These are phyloP conservation scores for Pyrrhoderma lamaoense DNA, from an alignment of 1,284 basidiomycete species.

Conservation along the genomic window DNA sequence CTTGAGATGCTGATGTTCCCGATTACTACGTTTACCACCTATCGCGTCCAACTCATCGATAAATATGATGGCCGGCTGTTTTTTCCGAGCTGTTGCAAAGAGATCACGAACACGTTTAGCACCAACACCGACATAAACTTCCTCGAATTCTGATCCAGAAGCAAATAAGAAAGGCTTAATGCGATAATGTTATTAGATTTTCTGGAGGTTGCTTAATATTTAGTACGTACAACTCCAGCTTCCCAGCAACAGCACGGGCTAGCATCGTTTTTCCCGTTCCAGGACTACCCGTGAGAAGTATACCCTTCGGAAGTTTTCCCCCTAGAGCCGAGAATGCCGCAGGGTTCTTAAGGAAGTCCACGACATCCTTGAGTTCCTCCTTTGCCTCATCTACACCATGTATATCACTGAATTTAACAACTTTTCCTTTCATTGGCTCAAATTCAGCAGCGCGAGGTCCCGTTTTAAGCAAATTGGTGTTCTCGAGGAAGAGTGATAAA, in stretches of 20 bases:
- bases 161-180: conserved; percentile 74
- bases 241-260: conserved; percentile 96
- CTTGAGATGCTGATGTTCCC: conserved; percentile 86
- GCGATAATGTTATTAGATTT: neutral
- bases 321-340: conserved; percentile 82
- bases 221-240: conserved; percentile 63
- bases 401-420: conserved; percentile 86
- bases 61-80: conserved; percentile 91
- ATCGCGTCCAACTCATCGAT: conserved; percentile 93
- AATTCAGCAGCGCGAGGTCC: conserved; percentile 72
- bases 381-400: conserved; percentile 95
- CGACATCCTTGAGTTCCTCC: conserved; percentile 88
- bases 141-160: conserved; percentile 92
- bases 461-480: conserved; percentile 85
- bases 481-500: conserved; percentile 78
- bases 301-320: conserved; percentile 87
- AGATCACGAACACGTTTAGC: conserved; percentile 95
- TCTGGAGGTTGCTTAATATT: neutral
- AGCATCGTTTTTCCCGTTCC: conserved; percentile 98
- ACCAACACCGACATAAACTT: conserved; percentile 95
- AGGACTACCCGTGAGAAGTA: conserved; percentile 82
- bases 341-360: conserved; percentile 89
- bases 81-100: conserved; percentile 91
- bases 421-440: conserved; percentile 68
- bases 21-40: conserved; percentile 84